A percentile compares a stretch with the other conserved stretches of the same genome.
Evolutionary conservation across 495 filamentous ascomycete genomes (phyloP).

Genomic region (Talaromyces nanjingensis): DNA sequence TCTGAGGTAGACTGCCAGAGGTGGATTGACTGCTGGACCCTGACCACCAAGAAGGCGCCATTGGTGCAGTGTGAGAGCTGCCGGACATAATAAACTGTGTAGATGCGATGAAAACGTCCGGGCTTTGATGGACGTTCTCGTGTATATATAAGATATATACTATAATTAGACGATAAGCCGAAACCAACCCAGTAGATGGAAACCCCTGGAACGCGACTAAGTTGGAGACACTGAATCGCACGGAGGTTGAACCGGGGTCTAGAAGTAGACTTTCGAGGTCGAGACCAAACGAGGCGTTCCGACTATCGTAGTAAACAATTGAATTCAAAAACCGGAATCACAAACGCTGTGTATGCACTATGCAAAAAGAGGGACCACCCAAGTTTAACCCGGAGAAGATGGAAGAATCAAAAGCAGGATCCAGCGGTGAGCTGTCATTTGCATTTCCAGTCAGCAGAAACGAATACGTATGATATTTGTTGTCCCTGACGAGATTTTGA

Average conservation of each 20-base stretch:
- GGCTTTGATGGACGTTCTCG: neutral
- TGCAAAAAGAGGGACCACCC: neutral
- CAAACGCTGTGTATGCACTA: neutral
- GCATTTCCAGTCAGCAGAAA: neutral
- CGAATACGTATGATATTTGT: neutral
- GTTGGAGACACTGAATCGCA: neutral
- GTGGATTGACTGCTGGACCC: neutral
- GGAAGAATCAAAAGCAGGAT: neutral
- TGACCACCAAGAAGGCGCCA: neutral
- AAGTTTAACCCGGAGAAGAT: slow-evolving; percentile 7
- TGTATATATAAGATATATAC: neutral
- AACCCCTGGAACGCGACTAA: neutral
- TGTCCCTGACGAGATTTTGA: neutral
- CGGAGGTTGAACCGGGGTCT: neutral
- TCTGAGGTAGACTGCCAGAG: neutral
- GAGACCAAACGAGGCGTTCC: neutral
- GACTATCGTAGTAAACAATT: neutral
- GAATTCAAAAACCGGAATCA: neutral
- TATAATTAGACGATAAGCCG: slow-evolving; percentile 1
- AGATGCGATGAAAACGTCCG: neutral
- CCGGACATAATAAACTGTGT: neutral
- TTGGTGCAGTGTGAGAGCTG: neutral
- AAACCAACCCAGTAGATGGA: neutral
- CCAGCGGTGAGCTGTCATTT: slow-evolving; percentile 7
- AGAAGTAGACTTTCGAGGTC: neutral